A percentile compares a stretch with the other conserved stretches of the same genome.
Conservation (phyloP, 2,329 filamentous ascomycete species). For the Trichophyton verrucosum region DNA sequence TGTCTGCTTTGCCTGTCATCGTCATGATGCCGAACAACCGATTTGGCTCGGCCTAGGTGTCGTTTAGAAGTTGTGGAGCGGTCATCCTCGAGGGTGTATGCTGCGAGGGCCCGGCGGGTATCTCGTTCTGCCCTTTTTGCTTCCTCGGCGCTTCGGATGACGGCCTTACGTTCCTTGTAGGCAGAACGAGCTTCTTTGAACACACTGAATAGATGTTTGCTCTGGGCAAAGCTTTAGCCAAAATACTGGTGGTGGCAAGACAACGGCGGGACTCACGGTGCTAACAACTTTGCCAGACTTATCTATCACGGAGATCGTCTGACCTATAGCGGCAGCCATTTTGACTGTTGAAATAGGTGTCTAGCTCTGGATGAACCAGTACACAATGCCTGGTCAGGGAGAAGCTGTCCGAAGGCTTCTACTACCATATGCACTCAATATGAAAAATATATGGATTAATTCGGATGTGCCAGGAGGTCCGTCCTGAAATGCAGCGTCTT, state of each 20-base stretch:
- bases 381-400: neutral
- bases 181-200: slow-evolving; percentile 85
- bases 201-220: slow-evolving; percentile 77
- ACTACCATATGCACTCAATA: neutral
- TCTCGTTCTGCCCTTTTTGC: slow-evolving; percentile 44
- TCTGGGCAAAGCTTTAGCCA: slow-evolving; percentile 39
- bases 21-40: slow-evolving; percentile 14
- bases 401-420: neutral
- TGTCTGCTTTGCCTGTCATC: slow-evolving; percentile 1
- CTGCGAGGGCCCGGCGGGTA: slow-evolving; percentile 47
- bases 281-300: slow-evolving; percentile 83
- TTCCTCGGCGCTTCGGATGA: slow-evolving; percentile 60
- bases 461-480: neutral
- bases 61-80: slow-evolving; percentile 32
- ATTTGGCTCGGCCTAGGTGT: slow-evolving; percentile 28
- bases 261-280: slow-evolving; percentile 47
- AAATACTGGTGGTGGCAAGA: slow-evolving; percentile 14
- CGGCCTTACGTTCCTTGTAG: slow-evolving; percentile 77
- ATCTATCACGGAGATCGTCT: slow-evolving; percentile 83
- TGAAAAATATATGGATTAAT: neutral
- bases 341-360: slow-evolving; percentile 3
- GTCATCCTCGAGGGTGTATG: slow-evolving; percentile 37
- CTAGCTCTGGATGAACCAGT: neutral
- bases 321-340: slow-evolving; percentile 35
- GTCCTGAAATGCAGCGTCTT: neutral